These are phyloP conservation scores for Solanum paucissectum DNA, from an alignment of 257 asterid genomes.

Conservation along the genomic window DNA sequence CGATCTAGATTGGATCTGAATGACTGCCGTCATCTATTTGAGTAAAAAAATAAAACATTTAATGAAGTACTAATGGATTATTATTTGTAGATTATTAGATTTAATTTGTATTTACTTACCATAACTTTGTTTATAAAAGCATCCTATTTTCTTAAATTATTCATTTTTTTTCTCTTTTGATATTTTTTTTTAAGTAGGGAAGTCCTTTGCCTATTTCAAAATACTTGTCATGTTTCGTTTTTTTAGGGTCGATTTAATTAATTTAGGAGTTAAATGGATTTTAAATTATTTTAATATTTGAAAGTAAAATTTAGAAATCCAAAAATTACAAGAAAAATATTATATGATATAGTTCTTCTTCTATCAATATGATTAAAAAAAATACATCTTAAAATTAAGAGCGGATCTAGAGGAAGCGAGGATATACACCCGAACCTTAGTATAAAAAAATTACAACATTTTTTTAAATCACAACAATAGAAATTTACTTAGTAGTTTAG, in stretches of 20 bases:
- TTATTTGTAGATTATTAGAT: background rate
- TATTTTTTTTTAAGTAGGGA: no score
- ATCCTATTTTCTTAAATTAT: background rate
- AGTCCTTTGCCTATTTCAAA: background rate
- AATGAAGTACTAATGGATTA: background rate
- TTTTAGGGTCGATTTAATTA: background rate
- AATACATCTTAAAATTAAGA: no score
- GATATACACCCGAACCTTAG: background rate
- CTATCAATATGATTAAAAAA: background rate
- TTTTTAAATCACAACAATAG: no score
- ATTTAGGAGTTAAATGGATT: background rate
- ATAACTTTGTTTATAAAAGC: background rate
- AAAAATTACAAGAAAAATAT: background rate
- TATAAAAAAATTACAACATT: no score
- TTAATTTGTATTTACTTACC: background rate
- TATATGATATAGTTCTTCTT: background rate
- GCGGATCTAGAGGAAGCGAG: no score
- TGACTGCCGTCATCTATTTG: background rate
- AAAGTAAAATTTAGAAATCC: background rate
- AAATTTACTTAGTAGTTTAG: background rate
- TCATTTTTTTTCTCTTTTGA: no score
- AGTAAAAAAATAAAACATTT: background rate
- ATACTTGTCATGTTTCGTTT: background rate
- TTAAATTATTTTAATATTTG: background rate
- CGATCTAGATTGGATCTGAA: constrained; percentile 8